A percentile compares a stretch with the other conserved stretches of the same genome.
These are phyloP conservation scores for Rhodofomes roseus DNA, from an alignment of 1,284 basidiomycete species.

Conservation along the genomic window DNA sequence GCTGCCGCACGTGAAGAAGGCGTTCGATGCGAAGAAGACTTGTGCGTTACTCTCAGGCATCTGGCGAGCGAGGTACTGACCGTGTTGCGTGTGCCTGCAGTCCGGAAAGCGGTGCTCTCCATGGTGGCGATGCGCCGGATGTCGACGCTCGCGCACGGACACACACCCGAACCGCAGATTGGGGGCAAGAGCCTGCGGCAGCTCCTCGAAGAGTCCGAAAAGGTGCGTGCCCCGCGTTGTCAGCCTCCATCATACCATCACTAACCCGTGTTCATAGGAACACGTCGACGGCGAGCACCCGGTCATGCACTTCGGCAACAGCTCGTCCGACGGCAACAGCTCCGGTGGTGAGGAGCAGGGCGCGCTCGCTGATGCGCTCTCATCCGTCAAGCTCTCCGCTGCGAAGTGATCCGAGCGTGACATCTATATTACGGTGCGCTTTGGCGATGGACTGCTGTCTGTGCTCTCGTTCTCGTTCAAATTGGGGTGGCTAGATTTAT, in stretches of 20 bases:
- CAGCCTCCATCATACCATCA: neutral
- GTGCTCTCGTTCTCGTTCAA: neutral
- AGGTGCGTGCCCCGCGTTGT: slow-evolving; percentile 32
- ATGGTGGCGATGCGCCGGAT: slow-evolving; percentile 85
- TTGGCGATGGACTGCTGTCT: neutral
- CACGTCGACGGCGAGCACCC: slow-evolving; percentile 30
- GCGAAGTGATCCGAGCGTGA: neutral
- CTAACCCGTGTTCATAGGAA: slow-evolving; percentile 20
- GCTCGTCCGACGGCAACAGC: slow-evolving; percentile 1
- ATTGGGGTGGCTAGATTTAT: neutral
- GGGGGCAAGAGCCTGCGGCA: slow-evolving; percentile 63
- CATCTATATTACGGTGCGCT: no score
- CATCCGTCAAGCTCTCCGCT: slow-evolving; percentile 13
- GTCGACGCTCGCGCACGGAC: slow-evolving; percentile 48
- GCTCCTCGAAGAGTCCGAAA: slow-evolving; percentile 81
- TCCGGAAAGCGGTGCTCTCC: slow-evolving; percentile 83
- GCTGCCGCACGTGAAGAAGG: slow-evolving; percentile 84
- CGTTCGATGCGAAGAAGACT: slow-evolving; percentile 83
- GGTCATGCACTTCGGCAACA: slow-evolving; percentile 49
- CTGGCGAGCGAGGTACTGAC: neutral
- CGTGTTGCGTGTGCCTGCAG: slow-evolving; percentile 35
- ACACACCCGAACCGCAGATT: slow-evolving; percentile 41
- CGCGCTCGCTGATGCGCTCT: slow-evolving; percentile 18
- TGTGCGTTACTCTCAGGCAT: slow-evolving; percentile 48
- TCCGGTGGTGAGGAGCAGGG: slow-evolving; percentile 11